Base-by-base conservation (phyloP, 352 stramenopile species). In the Globisporangium carolinianum region DNA sequence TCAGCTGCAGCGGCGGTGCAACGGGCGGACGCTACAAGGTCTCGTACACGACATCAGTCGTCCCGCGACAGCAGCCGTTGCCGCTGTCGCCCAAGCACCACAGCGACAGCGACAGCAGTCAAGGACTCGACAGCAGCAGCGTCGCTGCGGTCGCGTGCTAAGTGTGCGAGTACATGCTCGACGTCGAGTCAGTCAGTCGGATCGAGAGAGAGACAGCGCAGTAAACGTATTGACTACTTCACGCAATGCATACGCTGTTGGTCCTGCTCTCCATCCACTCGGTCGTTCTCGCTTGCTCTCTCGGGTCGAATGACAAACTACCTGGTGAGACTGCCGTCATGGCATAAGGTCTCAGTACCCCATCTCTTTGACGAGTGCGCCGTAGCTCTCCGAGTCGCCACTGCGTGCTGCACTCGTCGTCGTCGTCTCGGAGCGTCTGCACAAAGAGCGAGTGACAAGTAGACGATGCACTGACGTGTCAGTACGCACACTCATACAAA, bases 351-450 rank as follows among this genome's bases (percentile, higher is more conserved):
- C 17, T 67, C 78, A 91, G 69, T 89, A 91, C 3, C 78, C 78
- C 66, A 85, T 82, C 66, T 91, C 80, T 53, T 89, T 87, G 39
- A 92, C 79, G 11, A 92, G 68, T 5, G 70, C 67, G n/a, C 85
- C 64, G 62, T 92, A 92, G 50, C 68, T 68, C 14, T 66, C 42
- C 4, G 57, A 7, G 11, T 65, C 51, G 14, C 35, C 37, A 18
- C 4, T 47, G 24, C 18, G 17, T 43, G 37, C 38, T 45, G 17
- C 24, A 32, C 48, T 50, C 15, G 32, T 6, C 17, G n/a, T 32
- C n/a, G 32, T 24, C 35, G 15, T 6, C 36, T 9, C 57, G 7
- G 48, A 37, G 10, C 57, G 57, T 51, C 57, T 62, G 32, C 24
- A 11, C 7, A 9, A 57, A n/a, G 1, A 11, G 14, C n/a, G 3